phyloP scores from a whole-genome alignment of 306 rosid species.

The Quercus variabilis region DNA sequence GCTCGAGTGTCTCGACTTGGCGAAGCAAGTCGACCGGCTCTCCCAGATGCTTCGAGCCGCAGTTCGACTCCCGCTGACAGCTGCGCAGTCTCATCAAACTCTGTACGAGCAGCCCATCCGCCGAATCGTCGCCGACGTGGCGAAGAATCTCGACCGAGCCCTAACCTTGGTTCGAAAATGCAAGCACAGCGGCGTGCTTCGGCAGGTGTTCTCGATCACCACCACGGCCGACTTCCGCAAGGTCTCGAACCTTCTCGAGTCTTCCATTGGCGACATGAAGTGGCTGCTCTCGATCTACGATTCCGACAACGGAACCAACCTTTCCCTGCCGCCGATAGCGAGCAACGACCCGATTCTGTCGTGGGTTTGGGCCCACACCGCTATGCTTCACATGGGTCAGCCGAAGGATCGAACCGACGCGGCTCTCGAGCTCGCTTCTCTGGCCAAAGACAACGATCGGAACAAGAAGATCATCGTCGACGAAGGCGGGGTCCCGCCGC shows the following conservation, averaged over 20 bases:
- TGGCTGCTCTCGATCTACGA: slow-evolving; percentile 71
- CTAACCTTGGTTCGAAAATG: slow-evolving; percentile 53
- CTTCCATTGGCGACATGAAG: slow-evolving; percentile 68
- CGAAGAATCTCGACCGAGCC: slow-evolving; percentile 62
- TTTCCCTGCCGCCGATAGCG: slow-evolving; percentile 73
- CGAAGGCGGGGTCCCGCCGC: slow-evolving; percentile 69
- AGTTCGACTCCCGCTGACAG: slow-evolving; percentile 25
- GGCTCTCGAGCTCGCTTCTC: slow-evolving; percentile 43
- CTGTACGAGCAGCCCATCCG: slow-evolving; percentile 74
- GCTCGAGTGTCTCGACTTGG: slow-evolving; percentile 53
- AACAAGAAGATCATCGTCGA: slow-evolving; percentile 72
- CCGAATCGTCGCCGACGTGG: slow-evolving; percentile 57
- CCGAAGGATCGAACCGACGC: slow-evolving; percentile 65
- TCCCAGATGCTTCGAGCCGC: slow-evolving; percentile 60
- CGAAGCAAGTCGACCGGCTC: slow-evolving; percentile 52
- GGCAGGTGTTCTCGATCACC: slow-evolving; percentile 70
- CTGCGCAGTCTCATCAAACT: slow-evolving; percentile 36
- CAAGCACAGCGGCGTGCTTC: slow-evolving; percentile 59
- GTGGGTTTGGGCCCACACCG: slow-evolving; percentile 72
- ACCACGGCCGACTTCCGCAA: slow-evolving; percentile 62
- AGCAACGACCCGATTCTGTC: slow-evolving; percentile 77
- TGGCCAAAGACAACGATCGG: slow-evolving; percentile 53
- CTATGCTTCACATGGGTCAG: slow-evolving; percentile 73
- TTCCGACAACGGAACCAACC: slow-evolving; percentile 39
- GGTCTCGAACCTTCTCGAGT: slow-evolving; percentile 53